phyloP scores from a whole-genome alignment of 495 filamentous ascomycete genomes.

The Xylaria palmicola region DNA sequence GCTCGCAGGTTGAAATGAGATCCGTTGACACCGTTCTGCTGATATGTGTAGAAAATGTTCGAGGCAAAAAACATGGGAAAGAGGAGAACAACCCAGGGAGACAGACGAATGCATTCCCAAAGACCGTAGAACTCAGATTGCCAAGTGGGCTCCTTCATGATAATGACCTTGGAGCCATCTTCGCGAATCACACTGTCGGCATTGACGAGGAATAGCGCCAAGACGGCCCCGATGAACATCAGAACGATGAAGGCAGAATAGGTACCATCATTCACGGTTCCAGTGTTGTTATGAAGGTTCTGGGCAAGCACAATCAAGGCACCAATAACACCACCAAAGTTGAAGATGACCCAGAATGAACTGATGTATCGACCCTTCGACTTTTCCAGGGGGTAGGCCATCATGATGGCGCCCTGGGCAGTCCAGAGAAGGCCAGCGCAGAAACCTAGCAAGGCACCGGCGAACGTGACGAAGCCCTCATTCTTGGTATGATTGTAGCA shows the following conservation, averaged over 20 bases:
- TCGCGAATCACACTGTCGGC: conserved; percentile 73
- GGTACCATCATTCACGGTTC: conserved; percentile 74
- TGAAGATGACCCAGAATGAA: conserved; percentile 95
- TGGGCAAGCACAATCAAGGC: conserved; percentile 79
- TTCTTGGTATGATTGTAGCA: conserved; percentile 80
- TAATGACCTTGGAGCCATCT: conserved; percentile 76
- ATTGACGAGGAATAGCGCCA: conserved; percentile 72
- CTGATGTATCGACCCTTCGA: conserved; percentile 87
- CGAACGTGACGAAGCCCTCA: conserved; percentile 73
- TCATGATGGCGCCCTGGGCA: conserved; percentile 93
- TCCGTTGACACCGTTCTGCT: conserved; percentile 61
- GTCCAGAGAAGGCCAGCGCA: conserved; percentile 90
- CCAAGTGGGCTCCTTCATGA: conserved; percentile 86
- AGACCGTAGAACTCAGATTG: conserved; percentile 75
- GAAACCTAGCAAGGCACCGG: conserved; percentile 69
- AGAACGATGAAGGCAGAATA: conserved; percentile 90
- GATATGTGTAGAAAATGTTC: conserved; percentile 80
- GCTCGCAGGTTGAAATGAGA: conserved; percentile 82
- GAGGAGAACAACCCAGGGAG: conserved; percentile 77
- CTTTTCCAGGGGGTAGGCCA: conserved; percentile 81
- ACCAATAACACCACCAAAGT: conserved; percentile 87
- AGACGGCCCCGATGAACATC: conserved; percentile 68
- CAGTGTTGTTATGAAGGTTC: conserved; percentile 64
- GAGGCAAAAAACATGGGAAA: conserved; percentile 87
- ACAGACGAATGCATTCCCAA: conserved; percentile 65